A percentile compares a stretch with the other conserved stretches of the same genome.
These are phyloP conservation scores for Daedalea quercina DNA, from an alignment of 768 basidiomycete genomes.

Conservation along the genomic window DNA sequence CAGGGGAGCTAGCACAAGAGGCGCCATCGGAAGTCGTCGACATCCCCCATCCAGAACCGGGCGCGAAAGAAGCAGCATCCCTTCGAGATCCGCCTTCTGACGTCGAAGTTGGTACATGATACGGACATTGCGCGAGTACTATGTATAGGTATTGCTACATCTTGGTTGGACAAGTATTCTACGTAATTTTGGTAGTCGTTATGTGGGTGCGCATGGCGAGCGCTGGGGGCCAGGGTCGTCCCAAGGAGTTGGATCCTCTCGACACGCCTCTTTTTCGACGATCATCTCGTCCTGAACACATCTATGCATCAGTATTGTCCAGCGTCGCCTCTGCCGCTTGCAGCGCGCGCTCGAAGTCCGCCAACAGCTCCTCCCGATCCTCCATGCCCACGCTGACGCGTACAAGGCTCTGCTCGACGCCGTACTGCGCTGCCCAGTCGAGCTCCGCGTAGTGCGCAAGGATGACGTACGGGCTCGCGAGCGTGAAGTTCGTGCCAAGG, in stretches of 20 bases:
- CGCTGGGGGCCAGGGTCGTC: neutral
- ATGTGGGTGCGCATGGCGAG: neutral
- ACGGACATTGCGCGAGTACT: neutral
- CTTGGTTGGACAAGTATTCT: constrained; percentile 7
- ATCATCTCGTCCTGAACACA: neutral
- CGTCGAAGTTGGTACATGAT: constrained; percentile 3
- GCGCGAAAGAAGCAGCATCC: neutral
- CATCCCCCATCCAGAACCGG: constrained; percentile 1
- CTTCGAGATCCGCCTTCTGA: constrained; percentile 4
- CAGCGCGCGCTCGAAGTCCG: constrained; percentile 58
- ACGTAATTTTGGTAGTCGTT: neutral
- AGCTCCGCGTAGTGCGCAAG: constrained; percentile 87
- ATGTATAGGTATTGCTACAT: neutral
- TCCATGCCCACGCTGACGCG: constrained; percentile 92
- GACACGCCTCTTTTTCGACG: neutral
- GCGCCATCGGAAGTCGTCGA: constrained; percentile 2
- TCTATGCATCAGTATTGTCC: neutral
- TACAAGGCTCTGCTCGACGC: constrained; percentile 79
- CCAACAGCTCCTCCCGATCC: constrained; percentile 47
- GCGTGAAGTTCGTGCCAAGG: constrained; percentile 92
- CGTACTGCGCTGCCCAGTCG: constrained; percentile 86
- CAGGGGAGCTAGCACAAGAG: neutral
- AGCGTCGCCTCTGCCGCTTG: constrained; percentile 54
- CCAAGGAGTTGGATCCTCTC: constrained; percentile 1
- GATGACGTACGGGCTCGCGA: constrained; percentile 90